Conservation (phyloP, 2,329 filamentous ascomycete genomes). For the Aspergillus sp. region DNA sequence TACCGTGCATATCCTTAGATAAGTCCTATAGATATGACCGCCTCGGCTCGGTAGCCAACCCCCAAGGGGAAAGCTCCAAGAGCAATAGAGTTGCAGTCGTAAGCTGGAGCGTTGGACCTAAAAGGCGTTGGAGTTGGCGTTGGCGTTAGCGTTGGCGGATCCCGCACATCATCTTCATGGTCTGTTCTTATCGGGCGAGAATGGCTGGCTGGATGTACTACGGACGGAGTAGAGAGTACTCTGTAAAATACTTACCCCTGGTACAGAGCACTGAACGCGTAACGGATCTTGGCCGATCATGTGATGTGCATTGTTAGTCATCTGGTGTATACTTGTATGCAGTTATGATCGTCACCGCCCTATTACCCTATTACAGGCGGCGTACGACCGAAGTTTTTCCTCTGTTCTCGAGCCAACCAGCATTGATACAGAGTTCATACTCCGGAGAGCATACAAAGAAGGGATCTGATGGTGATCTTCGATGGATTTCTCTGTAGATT, state of each 20-base stretch:
- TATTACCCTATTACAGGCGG: too few relatives aligned
- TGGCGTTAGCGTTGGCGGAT: background rate
- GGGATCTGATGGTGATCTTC: background rate
- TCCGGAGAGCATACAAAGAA: too few relatives aligned
- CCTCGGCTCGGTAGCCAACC: background rate
- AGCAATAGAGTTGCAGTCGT: background rate
- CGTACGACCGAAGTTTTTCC: background rate
- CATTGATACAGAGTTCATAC: too few relatives aligned
- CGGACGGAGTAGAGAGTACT: background rate
- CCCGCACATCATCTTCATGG: background rate
- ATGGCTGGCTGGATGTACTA: background rate
- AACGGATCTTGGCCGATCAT: too few relatives aligned
- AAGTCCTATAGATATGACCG: too few relatives aligned
- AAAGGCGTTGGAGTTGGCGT: too few relatives aligned
- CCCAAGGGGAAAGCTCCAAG: background rate
- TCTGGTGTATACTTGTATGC: background rate
- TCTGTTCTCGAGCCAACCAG: too few relatives aligned
- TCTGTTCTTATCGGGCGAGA: too few relatives aligned
- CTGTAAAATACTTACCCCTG: background rate
- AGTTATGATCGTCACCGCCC: background rate
- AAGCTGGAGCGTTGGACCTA: background rate
- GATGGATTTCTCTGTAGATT: background rate
- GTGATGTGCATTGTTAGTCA: background rate
- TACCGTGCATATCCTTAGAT: too few relatives aligned
- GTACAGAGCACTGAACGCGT: too few relatives aligned